phyloP scores from a whole-genome alignment of 164 flowering plant genomes.

The Tinospora cordifolia region DNA sequence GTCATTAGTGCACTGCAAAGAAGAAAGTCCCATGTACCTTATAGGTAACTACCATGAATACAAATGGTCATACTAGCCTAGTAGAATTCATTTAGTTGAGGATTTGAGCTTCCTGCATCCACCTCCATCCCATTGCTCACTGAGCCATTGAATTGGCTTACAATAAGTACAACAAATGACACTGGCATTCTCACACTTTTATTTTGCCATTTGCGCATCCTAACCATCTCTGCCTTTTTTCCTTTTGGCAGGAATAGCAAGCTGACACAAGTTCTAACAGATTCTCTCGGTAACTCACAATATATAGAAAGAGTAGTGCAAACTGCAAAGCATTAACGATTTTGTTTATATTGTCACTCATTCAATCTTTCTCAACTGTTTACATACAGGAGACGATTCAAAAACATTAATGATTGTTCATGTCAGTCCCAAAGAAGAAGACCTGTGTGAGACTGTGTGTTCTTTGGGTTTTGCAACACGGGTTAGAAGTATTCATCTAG shows the following conservation, averaged over 20 bases:
- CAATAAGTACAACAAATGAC: background rate
- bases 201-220: background rate
- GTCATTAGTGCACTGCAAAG: constrained; percentile 59
- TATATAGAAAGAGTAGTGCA: background rate
- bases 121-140: background rate
- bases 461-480: constrained; percentile 59
- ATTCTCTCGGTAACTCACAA: constrained; percentile 47
- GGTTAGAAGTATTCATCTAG: constrained; percentile 43
- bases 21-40: constrained; percentile 45
- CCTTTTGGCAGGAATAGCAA: constrained; percentile 63
- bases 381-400: constrained; percentile 49
- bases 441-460: constrained; percentile 55
- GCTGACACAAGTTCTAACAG: constrained; percentile 63
- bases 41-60: constrained; percentile 33
- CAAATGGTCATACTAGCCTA: background rate
- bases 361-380: background rate
- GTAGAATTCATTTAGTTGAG: background rate
- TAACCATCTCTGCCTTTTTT: background rate
- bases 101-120: background rate
- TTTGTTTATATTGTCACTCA: background rate
- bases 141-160: background rate
- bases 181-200: background rate
- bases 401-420: constrained; percentile 67
- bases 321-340: background rate
- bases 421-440: constrained; percentile 65